phyloP scores from a whole-genome alignment of 805 yeast genomes.

The Kockiozyma suomiensis region DNA sequence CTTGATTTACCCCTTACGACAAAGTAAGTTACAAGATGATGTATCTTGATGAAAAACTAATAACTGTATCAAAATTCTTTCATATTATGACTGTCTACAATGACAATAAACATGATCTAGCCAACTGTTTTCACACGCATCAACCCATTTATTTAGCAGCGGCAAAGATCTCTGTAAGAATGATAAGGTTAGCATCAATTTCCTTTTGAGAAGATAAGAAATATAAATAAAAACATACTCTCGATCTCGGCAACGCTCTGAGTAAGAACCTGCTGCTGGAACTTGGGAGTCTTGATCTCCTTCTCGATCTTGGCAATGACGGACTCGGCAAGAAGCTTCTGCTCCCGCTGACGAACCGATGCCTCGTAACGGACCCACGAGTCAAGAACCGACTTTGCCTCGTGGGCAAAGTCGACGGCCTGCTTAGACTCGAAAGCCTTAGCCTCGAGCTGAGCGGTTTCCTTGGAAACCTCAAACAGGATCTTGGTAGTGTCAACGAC shows the following conservation, averaged over 20 bases:
- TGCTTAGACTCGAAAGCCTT: constrained; percentile 92
- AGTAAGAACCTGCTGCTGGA: constrained; percentile 88
- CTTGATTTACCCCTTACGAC: no score
- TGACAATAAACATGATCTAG: neutral
- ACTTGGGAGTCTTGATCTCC: constrained; percentile 81
- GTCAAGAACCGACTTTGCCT: constrained; percentile 94
- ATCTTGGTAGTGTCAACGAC: constrained; percentile 90
- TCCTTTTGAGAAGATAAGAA: neutral
- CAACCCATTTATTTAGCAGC: constrained; percentile 19
- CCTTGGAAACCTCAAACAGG: constrained; percentile 91
- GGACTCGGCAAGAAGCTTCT: constrained; percentile 81
- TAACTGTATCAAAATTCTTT: neutral
- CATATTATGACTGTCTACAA: constrained; percentile 1
- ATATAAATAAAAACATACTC: constrained; percentile 58
- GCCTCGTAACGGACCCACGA: constrained; percentile 99
- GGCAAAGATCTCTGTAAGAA: constrained; percentile 24
- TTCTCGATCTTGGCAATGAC: constrained; percentile 87
- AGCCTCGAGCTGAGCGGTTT: constrained; percentile 95
- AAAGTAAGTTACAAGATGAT: no score
- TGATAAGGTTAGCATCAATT: neutral
- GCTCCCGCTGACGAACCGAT: constrained; percentile 94
- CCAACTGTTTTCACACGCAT: neutral
- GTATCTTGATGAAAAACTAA: no score
- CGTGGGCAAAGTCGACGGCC: constrained; percentile 78
- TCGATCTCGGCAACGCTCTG: constrained; percentile 94